Evolutionary conservation across 2,329 filamentous ascomycete genomes (phyloP), one percentile per base, ranked within the genome.

Genomic region (Keithomyces neogunnii): DNA sequence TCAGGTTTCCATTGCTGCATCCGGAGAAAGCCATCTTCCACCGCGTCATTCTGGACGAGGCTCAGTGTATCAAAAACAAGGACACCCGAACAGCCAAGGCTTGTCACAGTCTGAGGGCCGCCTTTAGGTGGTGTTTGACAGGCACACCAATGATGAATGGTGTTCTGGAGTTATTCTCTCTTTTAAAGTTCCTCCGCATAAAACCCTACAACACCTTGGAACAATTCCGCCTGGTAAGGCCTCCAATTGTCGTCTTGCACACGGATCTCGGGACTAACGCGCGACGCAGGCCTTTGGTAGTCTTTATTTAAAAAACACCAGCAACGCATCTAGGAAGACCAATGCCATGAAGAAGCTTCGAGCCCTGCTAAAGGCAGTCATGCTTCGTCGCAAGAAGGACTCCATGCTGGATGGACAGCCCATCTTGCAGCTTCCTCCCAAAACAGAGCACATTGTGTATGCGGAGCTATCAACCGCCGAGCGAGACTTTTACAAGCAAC

Each of bases 71-170:
- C 57, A 83, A 91, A 30, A 95, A 95, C 57, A 81, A 82, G 7
- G 77, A 80, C 31, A 87, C 89, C 0, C 87, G 87, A 62, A 81
- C 78, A 31, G 81, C 89, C 1, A 73, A 85, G 52, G 88, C 89
- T 1, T 87, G 84, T 10, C 81, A 75, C 51, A 74, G 72, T 44
- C 67, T 96, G 8, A 71, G 76, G 42, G 84, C 89, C 1, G 77
- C 81, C 26, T 88, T 87, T 43, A 77, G 86, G 58, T 96, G 90
- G 90, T 84, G 85, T 2, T 69, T 93, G 28, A 89, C 86, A 0
- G 89, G 88, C 49, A 93, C 89, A 0, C 89, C 89, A 0, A 92
- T 95, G 75, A 93, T 93, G 86, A 96, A 96, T 59, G 82, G 77
- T 10, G 81, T 92, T 3, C 73, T 80, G 29, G 91, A 96, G 60